Conservation (phyloP, 169 alveolate species). For the Plasmodium relictum region DNA sequence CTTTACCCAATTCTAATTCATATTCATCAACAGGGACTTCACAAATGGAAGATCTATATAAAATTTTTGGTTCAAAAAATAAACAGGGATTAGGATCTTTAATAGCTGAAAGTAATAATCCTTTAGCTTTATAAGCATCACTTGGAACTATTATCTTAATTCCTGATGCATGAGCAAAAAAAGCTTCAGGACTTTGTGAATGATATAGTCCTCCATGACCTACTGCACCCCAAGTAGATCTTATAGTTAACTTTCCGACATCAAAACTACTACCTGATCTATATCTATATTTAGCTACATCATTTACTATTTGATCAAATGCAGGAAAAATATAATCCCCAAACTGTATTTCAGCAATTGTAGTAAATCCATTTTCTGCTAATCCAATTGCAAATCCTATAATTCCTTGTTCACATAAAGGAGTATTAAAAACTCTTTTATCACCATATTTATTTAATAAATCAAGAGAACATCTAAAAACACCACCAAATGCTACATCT, state of each 20-base stretch:
- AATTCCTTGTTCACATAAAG: constrained; percentile 97
- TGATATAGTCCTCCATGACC: constrained; percentile 99
- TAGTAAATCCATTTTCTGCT: constrained; percentile 94
- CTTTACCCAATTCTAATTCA: constrained; percentile 94
- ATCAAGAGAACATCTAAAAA: constrained; percentile 96
- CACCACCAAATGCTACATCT: constrained; percentile 99
- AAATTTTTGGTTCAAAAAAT: constrained; percentile 98
- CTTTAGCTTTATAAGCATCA: constrained; percentile 97
- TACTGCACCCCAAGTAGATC: constrained; percentile 97
- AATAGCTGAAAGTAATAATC: constrained; percentile 89
- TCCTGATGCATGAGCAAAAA: constrained; percentile 98
- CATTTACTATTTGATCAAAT: constrained; percentile 97
- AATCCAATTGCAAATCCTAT: constrained; percentile 97
- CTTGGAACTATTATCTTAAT: constrained; percentile 95
- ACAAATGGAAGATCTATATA: constrained; percentile 96
- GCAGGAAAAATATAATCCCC: constrained; percentile 99
- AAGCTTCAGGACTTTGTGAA: constrained; percentile 97
- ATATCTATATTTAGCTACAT: constrained; percentile 97
- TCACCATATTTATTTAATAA: constrained; percentile 94
- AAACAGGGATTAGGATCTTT: constrained; percentile 94
- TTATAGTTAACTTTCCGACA: constrained; percentile 94
- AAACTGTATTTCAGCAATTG: constrained; percentile 98
- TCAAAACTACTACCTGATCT: constrained; percentile 95
- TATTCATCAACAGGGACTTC: constrained; percentile 94
- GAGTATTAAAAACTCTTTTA: constrained; percentile 96